Evolutionary conservation across 768 basidiomycete genomes (phyloP).

Genomic region (Kwoniella europaea): DNA sequence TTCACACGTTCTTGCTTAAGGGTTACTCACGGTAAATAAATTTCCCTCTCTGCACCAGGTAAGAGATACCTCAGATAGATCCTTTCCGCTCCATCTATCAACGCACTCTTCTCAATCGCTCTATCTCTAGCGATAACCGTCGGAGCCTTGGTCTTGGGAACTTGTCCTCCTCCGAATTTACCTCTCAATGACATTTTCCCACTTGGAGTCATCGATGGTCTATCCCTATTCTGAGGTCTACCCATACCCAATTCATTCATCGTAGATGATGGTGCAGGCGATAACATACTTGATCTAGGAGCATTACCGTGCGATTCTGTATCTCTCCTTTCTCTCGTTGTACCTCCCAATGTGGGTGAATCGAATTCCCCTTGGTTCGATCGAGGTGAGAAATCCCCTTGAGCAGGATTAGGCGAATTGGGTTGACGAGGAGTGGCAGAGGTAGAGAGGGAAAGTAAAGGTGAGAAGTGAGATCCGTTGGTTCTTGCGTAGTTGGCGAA

Average conservation of each 20-base stretch:
- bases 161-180: conserved; percentile 5
- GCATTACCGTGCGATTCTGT: conserved; percentile 49
- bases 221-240: conserved; percentile 15
- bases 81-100: conserved; percentile 91
- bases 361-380: conserved; percentile 7
- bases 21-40: conserved; percentile 76
- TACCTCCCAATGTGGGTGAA: conserved; percentile 3
- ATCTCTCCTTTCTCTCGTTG: conserved; percentile 41
- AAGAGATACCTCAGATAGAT: conserved; percentile 94
- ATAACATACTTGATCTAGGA: conserved; percentile 17
- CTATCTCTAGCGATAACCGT: conserved; percentile 90
- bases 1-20: not conserved
- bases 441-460: conserved; percentile 69
- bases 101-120: conserved; percentile 85
- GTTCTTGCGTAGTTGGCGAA: conserved; percentile 93
- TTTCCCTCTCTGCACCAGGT: conserved; percentile 90
- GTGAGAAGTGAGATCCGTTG: conserved; percentile 90
- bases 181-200: conserved; percentile 29
- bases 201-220: conserved; percentile 18
- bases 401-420: not conserved
- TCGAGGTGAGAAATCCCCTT: not conserved
- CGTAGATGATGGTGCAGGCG: conserved; percentile 14
- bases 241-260: conserved; percentile 4
- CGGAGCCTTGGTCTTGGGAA: conserved; percentile 64
- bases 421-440: conserved; percentile 15